Evolutionary conservation across 768 basidiomycete genomes (phyloP).

Genomic region (Leccinum longicurvipes): DNA sequence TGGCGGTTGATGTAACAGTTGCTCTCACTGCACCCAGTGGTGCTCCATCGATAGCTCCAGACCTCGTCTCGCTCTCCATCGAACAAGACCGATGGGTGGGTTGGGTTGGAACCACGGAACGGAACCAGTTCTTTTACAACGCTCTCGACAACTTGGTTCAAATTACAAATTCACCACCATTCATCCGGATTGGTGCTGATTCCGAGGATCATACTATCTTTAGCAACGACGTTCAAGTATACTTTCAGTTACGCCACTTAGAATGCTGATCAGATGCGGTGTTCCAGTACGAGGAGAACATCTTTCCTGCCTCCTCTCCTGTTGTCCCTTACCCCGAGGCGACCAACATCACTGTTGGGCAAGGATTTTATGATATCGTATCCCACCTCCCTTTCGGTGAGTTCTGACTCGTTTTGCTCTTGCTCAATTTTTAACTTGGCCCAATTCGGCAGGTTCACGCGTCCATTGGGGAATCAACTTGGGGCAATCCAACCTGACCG

Average conservation of each 20-base stretch:
- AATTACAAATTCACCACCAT: constrained; percentile 51
- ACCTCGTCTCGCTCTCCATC: constrained; percentile 61
- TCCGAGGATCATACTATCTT: constrained; percentile 58
- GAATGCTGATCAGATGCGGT: background rate
- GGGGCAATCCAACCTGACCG: constrained; percentile 50
- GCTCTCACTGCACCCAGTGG: constrained; percentile 35
- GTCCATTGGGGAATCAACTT: constrained; percentile 70
- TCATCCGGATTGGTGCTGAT: constrained; percentile 59
- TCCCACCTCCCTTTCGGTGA: constrained; percentile 49
- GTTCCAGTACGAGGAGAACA: constrained; percentile 41
- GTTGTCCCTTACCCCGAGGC: constrained; percentile 68
- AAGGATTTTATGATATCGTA: constrained; percentile 51
- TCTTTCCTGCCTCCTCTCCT: constrained; percentile 47
- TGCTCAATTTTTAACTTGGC: background rate
- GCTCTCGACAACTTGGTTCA: constrained; percentile 53
- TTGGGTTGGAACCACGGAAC: constrained; percentile 52
- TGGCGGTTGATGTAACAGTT: constrained; percentile 35
- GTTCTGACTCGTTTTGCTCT: constrained; percentile 5
- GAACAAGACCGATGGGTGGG: constrained; percentile 71
- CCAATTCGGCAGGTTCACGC: constrained; percentile 45
- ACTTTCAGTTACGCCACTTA: background rate
- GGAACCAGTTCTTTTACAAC: constrained; percentile 60
- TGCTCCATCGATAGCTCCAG: constrained; percentile 39
- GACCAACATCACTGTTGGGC: constrained; percentile 53
- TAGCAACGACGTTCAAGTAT: constrained; percentile 45